Percentiles rank a stretch among this genome's conserved stretches.
Evolutionary conservation across 768 basidiomycete species (phyloP).

Genomic region (Pleurotus cornucopiae): DNA sequence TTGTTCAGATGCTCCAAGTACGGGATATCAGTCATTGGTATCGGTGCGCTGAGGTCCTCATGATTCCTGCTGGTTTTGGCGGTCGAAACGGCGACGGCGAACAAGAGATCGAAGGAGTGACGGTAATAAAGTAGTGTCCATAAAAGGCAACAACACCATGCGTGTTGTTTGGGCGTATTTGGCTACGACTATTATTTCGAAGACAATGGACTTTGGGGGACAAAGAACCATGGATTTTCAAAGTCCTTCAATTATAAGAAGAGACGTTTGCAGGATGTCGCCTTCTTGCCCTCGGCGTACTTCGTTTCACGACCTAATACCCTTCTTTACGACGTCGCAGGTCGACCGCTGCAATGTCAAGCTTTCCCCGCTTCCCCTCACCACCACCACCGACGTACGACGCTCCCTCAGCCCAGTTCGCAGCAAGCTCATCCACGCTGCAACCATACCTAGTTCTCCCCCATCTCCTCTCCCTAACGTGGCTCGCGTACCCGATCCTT

Average conservation of each 20-base stretch:
- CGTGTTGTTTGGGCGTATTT: not conserved
- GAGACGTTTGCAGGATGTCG: slow-evolving; percentile 9
- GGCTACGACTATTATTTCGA: not conserved
- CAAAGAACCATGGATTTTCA: not conserved
- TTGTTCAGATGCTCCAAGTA: not conserved
- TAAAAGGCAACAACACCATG: not conserved
- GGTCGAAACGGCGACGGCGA: not conserved
- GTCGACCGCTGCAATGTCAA: slow-evolving; percentile 34
- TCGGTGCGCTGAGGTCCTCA: too few relatives aligned
- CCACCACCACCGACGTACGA: slow-evolving; percentile 61
- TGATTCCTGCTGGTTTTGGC: too few relatives aligned
- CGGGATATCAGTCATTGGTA: too few relatives aligned
- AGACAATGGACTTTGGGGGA: not conserved
- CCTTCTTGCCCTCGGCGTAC: slow-evolving; percentile 9
- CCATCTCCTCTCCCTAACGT: slow-evolving; percentile 80
- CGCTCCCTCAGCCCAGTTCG: slow-evolving; percentile 31
- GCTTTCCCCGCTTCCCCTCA: slow-evolving; percentile 24
- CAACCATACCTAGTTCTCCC: slow-evolving; percentile 82
- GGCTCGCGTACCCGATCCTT: slow-evolving; percentile 89
- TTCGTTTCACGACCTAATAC: slow-evolving; percentile 11
- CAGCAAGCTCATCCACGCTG: slow-evolving; percentile 32
- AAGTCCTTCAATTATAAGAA: not conserved
- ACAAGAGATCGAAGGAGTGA: not conserved
- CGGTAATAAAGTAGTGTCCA: not conserved
- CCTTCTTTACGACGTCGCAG: slow-evolving; percentile 35